Conservation (phyloP, 139 green algal genomes). For the Pseudopediastrum boryanum region DNA sequence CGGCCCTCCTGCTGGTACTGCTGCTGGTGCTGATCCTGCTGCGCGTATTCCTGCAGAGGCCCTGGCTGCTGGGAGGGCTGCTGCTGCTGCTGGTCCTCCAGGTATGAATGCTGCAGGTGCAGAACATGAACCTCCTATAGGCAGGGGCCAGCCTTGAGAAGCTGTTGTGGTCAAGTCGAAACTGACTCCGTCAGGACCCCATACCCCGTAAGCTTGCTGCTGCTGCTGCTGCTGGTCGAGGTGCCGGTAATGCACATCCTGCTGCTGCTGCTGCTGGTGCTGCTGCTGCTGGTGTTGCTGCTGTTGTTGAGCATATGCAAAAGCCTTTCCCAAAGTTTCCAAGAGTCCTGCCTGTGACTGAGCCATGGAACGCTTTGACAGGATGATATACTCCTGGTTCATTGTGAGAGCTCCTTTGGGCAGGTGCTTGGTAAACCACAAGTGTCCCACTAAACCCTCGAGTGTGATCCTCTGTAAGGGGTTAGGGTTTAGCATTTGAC, state of each 20-base stretch:
- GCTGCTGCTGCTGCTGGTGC: too few relatives aligned
- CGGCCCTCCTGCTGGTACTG: background rate
- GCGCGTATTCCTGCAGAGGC: background rate
- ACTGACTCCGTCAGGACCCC: conserved; percentile 13
- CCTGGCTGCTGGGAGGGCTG: background rate
- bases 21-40: background rate
- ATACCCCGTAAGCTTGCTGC: background rate
- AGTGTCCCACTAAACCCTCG: too few relatives aligned
- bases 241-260: background rate
- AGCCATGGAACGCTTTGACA: too few relatives aligned
- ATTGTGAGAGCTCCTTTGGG: too few relatives aligned
- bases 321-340: too few relatives aligned
- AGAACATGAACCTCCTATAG: background rate
- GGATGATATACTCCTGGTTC: too few relatives aligned
- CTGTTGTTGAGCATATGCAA: background rate
- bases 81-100: conserved; percentile 5
- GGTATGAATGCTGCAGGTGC: background rate
- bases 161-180: conserved; percentile 4
- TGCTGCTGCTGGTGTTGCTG: background rate
- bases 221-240: conserved; percentile 5
- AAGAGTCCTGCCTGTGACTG: too few relatives aligned
- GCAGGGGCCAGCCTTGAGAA: background rate
- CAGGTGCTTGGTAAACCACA: too few relatives aligned
- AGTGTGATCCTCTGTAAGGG: too few relatives aligned
- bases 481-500: too few relatives aligned